Evolutionary conservation across 441 rosid genomes (phyloP), one percentile per base, ranked within the genome.

Genomic region (Mallotus repandus): DNA sequence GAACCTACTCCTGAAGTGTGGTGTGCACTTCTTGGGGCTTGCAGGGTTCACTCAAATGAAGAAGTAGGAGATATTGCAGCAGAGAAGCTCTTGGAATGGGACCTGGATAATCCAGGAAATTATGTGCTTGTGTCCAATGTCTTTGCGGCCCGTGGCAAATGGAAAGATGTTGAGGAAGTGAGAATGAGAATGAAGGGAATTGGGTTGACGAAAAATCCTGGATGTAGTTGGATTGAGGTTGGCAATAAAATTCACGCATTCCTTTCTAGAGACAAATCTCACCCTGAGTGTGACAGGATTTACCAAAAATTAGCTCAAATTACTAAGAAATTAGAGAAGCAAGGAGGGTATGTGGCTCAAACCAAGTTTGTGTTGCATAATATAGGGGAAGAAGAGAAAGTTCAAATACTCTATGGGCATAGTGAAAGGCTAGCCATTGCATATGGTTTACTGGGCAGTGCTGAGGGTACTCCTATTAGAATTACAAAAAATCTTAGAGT

Each of bases 191-290:
- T 91, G 93, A 90, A 84, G 82, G 88, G 81, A 72, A 79, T 66
- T 57, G 93, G 99, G 63, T 79, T 95, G 85, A 84, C 80, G 86
- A 95, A 93, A 80, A 83, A 68, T 59, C 94, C 99, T 18, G 98
- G 99, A 73, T 92, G 89, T 79, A 93, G 97, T 80, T 95, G 95
- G 98, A 84, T 90, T 79, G 96, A 91, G 84, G 73, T 90, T 49
- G 83, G 83, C 56, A 88, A 81, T 43, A 75, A 49, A 68, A 59
- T 84, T 59, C 84, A 84, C 66, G 65, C 83, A 25, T 84, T 84
- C 48, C 58, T 76, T 68, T 80, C 74, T 10, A 78, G 82, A 66
- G 87, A 81, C 75, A 84, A 64, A 18, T 70, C 69, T 49, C 83
- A 77, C 72, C 81, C 83, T 15, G 86, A 88, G 68, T 87, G 81